Evolutionary conservation across 2,329 filamentous ascomycete species (phyloP).

Genomic region (Colletotrichum zoysiae): DNA sequence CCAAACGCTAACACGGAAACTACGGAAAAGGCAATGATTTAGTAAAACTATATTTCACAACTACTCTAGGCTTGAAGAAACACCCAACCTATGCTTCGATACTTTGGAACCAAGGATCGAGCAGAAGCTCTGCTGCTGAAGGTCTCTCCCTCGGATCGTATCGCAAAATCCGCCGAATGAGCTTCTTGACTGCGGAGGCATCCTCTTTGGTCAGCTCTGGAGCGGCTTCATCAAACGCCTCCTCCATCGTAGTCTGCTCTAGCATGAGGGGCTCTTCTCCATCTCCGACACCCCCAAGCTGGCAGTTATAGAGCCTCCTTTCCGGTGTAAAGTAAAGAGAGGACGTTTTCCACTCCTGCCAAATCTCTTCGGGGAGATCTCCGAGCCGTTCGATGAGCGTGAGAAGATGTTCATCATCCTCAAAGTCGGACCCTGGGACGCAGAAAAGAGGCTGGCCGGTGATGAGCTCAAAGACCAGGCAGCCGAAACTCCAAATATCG

Average conservation of each 20-base stretch:
- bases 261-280: constrained; percentile 45
- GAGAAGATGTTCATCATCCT: constrained; percentile 10
- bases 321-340: constrained; percentile 47
- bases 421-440: no score
- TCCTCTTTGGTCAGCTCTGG: constrained; percentile 46
- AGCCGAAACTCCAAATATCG: no score
- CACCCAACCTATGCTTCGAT: not conserved
- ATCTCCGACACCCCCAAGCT: constrained; percentile 44
- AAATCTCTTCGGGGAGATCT: constrained; percentile 43
- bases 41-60: not conserved
- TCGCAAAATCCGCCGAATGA: constrained; percentile 49
- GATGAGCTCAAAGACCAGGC: no score
- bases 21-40: no score
- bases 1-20: no score
- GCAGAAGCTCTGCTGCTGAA: constrained; percentile 47
- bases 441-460: no score
- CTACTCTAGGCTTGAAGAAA: not conserved
- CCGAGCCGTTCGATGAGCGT: constrained; percentile 49
- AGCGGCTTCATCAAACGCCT: constrained; percentile 45
- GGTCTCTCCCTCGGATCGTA: constrained; percentile 49
- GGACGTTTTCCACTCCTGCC: constrained; percentile 44
- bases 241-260: constrained; percentile 46
- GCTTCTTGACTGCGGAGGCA: constrained; percentile 44
- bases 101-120: constrained; percentile 48
- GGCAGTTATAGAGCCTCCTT: constrained; percentile 46